phyloP scores from a whole-genome alignment of 148 eudicot genomes.

The Rhododendron mucronatum region DNA sequence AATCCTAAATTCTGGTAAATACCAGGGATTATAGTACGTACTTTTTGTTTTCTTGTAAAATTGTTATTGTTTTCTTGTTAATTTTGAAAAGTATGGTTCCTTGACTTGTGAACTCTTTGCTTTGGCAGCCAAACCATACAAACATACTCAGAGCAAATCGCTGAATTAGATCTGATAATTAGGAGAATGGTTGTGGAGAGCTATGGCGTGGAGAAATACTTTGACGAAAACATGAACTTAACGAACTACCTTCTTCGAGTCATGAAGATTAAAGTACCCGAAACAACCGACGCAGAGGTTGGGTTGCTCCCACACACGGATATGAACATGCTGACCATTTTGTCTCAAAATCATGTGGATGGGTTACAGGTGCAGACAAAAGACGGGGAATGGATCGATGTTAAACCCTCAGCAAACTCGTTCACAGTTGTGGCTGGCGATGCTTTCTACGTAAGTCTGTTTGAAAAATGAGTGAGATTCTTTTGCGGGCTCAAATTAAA shows the following conservation, averaged over 20 bases:
- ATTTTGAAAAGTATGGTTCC: neutral
- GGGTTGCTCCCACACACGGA: slow-evolving; percentile 41
- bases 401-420: slow-evolving; percentile 23
- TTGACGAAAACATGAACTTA: slow-evolving; percentile 36
- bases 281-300: slow-evolving; percentile 24
- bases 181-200: slow-evolving; percentile 46
- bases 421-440: slow-evolving; percentile 39
- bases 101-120: neutral
- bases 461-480: too few relatives aligned
- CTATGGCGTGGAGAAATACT: slow-evolving; percentile 27
- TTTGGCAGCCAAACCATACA: slow-evolving; percentile 29
- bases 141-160: slow-evolving; percentile 27
- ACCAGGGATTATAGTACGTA: neutral
- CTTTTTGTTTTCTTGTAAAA: neutral
- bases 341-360: slow-evolving; percentile 31
- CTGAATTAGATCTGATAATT: slow-evolving; percentile 31
- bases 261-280: slow-evolving; percentile 34
- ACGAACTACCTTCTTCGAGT: slow-evolving; percentile 38
- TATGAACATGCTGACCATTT: slow-evolving; percentile 37
- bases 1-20: slow-evolving; percentile 23
- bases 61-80: neutral
- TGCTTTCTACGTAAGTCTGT: slow-evolving; percentile 27
- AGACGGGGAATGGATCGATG: slow-evolving; percentile 35
- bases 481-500: too few relatives aligned
- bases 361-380: slow-evolving; percentile 39